Evolutionary conservation across 2,329 filamentous ascomycete species (phyloP), one percentile per base, ranked within the genome.

Genomic region (Phyllosticta citrichinensis): DNA sequence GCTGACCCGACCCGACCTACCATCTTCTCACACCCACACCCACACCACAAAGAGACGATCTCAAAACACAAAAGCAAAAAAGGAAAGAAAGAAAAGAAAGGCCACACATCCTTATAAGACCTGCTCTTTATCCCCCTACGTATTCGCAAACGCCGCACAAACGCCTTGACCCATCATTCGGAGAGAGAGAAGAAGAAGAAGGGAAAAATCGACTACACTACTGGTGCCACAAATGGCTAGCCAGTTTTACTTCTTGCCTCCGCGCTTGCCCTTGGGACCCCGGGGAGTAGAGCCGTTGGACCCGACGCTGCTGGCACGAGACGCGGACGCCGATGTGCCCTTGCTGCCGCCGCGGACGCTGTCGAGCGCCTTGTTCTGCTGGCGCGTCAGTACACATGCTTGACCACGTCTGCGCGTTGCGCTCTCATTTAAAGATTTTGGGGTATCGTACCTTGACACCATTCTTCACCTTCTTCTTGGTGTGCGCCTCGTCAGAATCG

Each of bases 391-490:
- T 68, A n/a, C n/a, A n/a, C n/a, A 67, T 53, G 1, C 6, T n/a
- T 27, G 35, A 10, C 27, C 5, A 2, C 27, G 27, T 30, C 27
- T 10, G 25, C 25, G 17, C 8, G 1, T 47, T 8, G 40, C 4
- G 11, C 11, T 22, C 3, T 53, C 14, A 24, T 8, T 17, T 6
- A 2, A 2, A 22, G 22, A 3, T 22, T 12, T 10, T 24, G 52
- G 25, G 9, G 33, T 53, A 24, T 75, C 85, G 72, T 80, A 94
- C 91, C 84, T 96, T 95, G 64, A 91, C 87, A 58, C 87, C 87
- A 68, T 89, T 90, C 81, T 95, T 95, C 17, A 86, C 82, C 83
- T 95, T 96, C 83, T 97, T 97, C 83, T 96, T 96, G 1, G 87
- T 86, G n/a, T 91, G 91, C 73, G 88, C 72, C 27, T 73, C 89